These are phyloP conservation scores for Aphanomyces euteiches DNA, from an alignment of 352 stramenopile genomes.

Conservation along the genomic window DNA sequence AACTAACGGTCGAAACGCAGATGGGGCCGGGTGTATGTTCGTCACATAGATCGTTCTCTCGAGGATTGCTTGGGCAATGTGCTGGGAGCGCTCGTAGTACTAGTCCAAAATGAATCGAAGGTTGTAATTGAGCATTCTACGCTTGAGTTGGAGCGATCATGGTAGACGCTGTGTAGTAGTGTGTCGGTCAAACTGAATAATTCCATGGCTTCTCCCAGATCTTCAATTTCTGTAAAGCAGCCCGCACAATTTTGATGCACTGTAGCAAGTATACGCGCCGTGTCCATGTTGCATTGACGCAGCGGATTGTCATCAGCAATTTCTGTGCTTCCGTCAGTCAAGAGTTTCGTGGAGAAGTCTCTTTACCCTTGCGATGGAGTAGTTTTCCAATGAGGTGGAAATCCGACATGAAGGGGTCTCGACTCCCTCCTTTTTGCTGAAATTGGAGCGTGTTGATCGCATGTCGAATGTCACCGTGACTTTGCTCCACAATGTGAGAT, in stretches of 20 bases:
- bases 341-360: too few species aligned
- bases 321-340: not conserved
- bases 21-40: slow-evolving; percentile 62
- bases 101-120: slow-evolving; percentile 29
- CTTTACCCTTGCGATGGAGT: slow-evolving; percentile 53
- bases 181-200: slow-evolving; percentile 68
- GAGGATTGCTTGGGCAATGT: slow-evolving; percentile 51
- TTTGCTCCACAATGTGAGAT: slow-evolving; percentile 51
- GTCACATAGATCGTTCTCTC: slow-evolving; percentile 63
- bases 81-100: slow-evolving; percentile 53
- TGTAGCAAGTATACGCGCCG: slow-evolving; percentile 56
- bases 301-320: slow-evolving; percentile 35
- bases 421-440: slow-evolving; percentile 29
- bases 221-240: slow-evolving; percentile 74
- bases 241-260: slow-evolving; percentile 68
- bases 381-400: slow-evolving; percentile 79
- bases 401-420: slow-evolving; percentile 76
- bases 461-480: slow-evolving; percentile 73
- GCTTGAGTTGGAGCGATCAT: slow-evolving; percentile 43
- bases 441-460: slow-evolving; percentile 77
- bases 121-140: slow-evolving; percentile 33
- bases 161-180: slow-evolving; percentile 55
- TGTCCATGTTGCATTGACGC: slow-evolving; percentile 50
- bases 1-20: slow-evolving; percentile 68
- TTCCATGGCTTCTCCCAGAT: slow-evolving; percentile 55